Evolutionary conservation across 1,284 basidiomycete genomes (phyloP).

Genomic region (Pascua sp.): DNA sequence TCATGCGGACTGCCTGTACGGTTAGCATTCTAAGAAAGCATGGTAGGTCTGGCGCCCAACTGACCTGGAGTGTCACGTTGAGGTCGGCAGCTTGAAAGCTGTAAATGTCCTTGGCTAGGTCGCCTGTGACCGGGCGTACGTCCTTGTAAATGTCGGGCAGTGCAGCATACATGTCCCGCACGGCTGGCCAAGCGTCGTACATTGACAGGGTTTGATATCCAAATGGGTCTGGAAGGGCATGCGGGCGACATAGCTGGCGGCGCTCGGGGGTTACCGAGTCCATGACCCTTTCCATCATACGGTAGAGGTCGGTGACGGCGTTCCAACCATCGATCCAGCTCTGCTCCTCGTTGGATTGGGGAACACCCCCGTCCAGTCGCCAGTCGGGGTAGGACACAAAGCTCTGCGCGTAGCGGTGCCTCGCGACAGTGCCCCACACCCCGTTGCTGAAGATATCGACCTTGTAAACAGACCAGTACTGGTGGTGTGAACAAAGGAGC

Average conservation of each 20-base stretch:
- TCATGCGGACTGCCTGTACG: conserved; percentile 19
- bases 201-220: background rate
- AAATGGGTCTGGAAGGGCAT: background rate
- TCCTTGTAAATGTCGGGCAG: conserved; percentile 15
- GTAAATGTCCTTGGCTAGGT: conserved; percentile 17
- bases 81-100: conserved; percentile 26
- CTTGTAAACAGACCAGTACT: conserved; percentile 21
- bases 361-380: conserved; percentile 3
- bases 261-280: background rate
- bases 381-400: conserved; percentile 13
- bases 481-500: background rate
- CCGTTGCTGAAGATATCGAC: conserved; percentile 13
- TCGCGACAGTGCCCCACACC: conserved; percentile 11
- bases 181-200: conserved; percentile 1
- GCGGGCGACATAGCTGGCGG: background rate
- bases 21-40: background rate
- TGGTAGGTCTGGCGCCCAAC: too few relatives aligned
- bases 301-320: conserved; percentile 18
- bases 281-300: conserved; percentile 13
- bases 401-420: conserved; percentile 13
- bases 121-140: conserved; percentile 16
- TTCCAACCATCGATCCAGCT: conserved; percentile 18
- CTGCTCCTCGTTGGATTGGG: background rate
- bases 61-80: conserved; percentile 19
- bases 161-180: conserved; percentile 1